phyloP scores from a whole-genome alignment of 169 alveolate species.

The Sarcocystis neurona region DNA sequence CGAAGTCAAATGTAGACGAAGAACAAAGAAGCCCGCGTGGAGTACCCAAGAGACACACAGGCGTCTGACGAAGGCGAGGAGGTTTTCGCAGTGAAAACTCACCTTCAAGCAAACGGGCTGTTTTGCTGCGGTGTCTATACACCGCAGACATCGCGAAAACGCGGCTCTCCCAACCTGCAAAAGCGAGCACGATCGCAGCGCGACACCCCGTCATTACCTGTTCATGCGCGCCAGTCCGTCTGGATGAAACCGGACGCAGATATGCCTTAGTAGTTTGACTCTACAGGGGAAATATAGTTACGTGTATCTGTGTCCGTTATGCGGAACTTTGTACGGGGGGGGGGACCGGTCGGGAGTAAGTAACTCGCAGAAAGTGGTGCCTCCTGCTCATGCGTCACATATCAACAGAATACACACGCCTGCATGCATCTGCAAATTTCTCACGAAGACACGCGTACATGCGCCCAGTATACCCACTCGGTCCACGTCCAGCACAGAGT shows the following conservation, averaged over 20 bases:
- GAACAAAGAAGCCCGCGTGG: too few relatives aligned
- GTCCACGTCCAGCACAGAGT: too few relatives aligned
- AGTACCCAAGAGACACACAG: too few relatives aligned
- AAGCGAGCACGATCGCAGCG: not conserved
- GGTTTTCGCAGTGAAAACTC: constrained; percentile 1
- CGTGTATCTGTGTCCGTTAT: too few relatives aligned
- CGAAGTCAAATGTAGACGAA: too few relatives aligned
- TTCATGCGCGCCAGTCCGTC: not conserved
- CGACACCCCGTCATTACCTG: not conserved
- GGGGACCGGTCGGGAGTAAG: too few relatives aligned
- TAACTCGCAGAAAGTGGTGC: not conserved
- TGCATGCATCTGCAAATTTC: too few relatives aligned
- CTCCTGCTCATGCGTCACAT: not conserved
- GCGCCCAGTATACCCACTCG: too few relatives aligned
- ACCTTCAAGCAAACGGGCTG: constrained; percentile 55
- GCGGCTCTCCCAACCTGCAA: constrained; percentile 59
- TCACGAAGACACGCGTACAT: too few relatives aligned
- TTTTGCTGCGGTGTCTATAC: constrained; percentile 43
- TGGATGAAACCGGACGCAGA: not conserved
- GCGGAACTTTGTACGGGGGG: too few relatives aligned
- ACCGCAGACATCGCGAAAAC: constrained; percentile 53
- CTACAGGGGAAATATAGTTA: too few relatives aligned
- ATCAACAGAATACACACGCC: too few relatives aligned
- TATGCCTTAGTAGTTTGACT: not conserved
- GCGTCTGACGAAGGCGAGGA: not conserved